phyloP scores from a whole-genome alignment of 1,284 basidiomycete genomes.

The Melampsora americana region DNA sequence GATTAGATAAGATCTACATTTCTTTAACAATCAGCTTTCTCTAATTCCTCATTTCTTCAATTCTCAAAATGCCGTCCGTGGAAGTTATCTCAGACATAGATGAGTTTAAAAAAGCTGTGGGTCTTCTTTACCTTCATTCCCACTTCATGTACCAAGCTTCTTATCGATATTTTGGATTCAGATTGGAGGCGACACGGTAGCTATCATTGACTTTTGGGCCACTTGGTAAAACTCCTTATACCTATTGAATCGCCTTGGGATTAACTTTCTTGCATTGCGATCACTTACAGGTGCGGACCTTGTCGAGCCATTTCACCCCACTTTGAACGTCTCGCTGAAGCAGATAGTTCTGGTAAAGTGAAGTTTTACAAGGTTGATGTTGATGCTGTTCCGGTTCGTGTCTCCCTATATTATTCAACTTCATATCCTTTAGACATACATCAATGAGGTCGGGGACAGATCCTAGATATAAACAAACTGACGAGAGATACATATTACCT shows the following conservation, averaged over 20 bases:
- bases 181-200: background rate
- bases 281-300: constrained; percentile 29
- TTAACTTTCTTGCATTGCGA: background rate
- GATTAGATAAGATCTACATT: too few relatives aligned
- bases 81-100: constrained; percentile 1
- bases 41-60: background rate
- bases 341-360: constrained; percentile 20
- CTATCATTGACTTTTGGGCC: constrained; percentile 33
- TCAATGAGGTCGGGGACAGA: too few relatives aligned
- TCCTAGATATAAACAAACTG: too few relatives aligned
- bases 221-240: constrained; percentile 13
- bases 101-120: background rate
- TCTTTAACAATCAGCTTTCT: too few relatives aligned
- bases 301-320: constrained; percentile 24
- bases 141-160: background rate
- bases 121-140: background rate
- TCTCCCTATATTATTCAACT: background rate
- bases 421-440: too few relatives aligned
- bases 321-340: constrained; percentile 27
- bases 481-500: background rate
- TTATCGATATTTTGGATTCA: constrained; percentile 2
- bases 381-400: constrained; percentile 25
- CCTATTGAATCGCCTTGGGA: too few relatives aligned
- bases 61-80: background rate
- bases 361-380: constrained; percentile 40